These are phyloP conservation scores for Penicillium waksmanii DNA, from an alignment of 495 filamentous ascomycete species.

Conservation along the genomic window DNA sequence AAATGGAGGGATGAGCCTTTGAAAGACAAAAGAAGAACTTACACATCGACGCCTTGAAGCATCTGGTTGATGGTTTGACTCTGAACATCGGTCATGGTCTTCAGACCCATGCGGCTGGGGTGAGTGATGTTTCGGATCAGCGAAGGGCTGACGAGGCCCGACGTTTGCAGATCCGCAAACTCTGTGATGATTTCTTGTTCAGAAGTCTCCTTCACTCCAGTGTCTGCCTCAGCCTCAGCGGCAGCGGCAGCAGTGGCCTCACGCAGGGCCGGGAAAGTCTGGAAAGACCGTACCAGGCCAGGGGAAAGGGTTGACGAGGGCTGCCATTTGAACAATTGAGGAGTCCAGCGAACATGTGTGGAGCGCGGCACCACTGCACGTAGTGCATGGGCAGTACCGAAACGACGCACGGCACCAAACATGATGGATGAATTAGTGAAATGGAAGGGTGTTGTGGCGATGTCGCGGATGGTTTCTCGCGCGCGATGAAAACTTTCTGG, in stretches of 20 bases:
- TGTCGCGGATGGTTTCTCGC: background rate
- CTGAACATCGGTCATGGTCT: conserved; percentile 94
- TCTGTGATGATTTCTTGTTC: conserved; percentile 51
- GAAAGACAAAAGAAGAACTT: conserved; percentile 28
- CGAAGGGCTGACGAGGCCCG: conserved; percentile 63
- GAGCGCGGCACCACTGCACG: conserved; percentile 40
- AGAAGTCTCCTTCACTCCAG: background rate
- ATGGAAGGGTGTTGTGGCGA: background rate
- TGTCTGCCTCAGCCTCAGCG: conserved; percentile 14
- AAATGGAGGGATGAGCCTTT: background rate
- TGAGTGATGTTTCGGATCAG: conserved; percentile 71
- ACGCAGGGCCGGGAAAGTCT: conserved; percentile 34
- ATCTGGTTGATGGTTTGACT: conserved; percentile 76
- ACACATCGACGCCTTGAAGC: conserved; percentile 82
- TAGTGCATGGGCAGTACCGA: conserved; percentile 41
- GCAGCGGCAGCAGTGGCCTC: conserved; percentile 29
- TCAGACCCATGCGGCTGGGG: conserved; percentile 65
- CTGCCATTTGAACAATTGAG: conserved; percentile 38
- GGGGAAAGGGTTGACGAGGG: conserved; percentile 26
- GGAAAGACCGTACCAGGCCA: conserved; percentile 32
- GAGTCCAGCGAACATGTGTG: conserved; percentile 29
- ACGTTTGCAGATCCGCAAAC: conserved; percentile 69
- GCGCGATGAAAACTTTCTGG: background rate
- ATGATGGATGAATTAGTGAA: conserved; percentile 29
- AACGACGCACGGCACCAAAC: conserved; percentile 48